Base-by-base conservation (phyloP, 495 filamentous ascomycete genomes). In the Amniculicola lignicola region DNA sequence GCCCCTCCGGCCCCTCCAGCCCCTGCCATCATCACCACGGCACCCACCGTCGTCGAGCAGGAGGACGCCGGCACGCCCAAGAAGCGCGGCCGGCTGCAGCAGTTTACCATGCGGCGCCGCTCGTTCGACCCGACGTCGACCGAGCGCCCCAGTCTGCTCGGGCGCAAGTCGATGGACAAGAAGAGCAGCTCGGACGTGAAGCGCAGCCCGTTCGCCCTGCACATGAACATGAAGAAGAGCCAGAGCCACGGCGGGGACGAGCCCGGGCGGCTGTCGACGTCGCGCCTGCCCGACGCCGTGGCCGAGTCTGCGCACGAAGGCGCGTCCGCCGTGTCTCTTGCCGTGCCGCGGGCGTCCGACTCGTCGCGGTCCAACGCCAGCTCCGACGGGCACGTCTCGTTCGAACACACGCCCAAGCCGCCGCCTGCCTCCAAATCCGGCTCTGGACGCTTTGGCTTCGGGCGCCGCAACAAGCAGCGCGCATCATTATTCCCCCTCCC, bases 301-400 rank as follows among this genome's bases (percentile, higher is more conserved):
- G 78, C 84, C 40, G 75, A 82, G 9, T 85, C 83, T 43, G 74
- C 76, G 44, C 85, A 86, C 53, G 75, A 82, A 5, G 84, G 82
- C 47, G 75, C 76, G 67, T 79, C 86, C 37, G 71, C 83, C 31
- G 63, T 95, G 40, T 79, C 86, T 3, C 77, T 88, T 12, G 82
- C 84, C 1, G 76, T 85, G 38, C 79, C 82, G 45, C 78, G 93
- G 35, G 76, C 89, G 21, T 96, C 93, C 3, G 93, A 96, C 56
- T 96, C 93, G 0, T 95, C 90, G 19, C 83, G 89, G 46, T 96
- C 92, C 16, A 90, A 96, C 66, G 85, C 82, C 23, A 94, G 90
- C 69, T 83, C 84, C 10, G 83, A 79, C n/a, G 90, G 95, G 27
- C 85, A 81, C 57, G 76, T 82, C 36, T 75, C 81, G 4, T 82